Evolutionary conservation across 352 stramenopile genomes (phyloP).

Genomic region (Phytophthora cactorum): DNA sequence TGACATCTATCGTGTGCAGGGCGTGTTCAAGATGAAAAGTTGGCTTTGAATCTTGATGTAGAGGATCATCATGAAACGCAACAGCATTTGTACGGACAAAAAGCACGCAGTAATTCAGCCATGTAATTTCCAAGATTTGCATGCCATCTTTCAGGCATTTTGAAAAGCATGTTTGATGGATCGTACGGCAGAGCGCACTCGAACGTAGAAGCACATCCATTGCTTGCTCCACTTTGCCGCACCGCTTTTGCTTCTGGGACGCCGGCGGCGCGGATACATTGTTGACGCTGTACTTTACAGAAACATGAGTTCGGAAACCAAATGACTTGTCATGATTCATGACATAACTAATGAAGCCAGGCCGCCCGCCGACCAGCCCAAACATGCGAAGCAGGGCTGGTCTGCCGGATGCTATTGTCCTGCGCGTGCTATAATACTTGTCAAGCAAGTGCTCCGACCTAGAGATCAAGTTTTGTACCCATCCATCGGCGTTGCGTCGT

Average conservation of each 20-base stretch:
- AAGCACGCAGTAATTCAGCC: conserved; percentile 20
- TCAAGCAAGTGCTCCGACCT: not conserved
- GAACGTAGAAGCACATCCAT: conserved; percentile 6
- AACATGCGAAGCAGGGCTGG: conserved; percentile 9
- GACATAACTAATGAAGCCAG: not conserved
- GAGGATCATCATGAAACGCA: conserved; percentile 21
- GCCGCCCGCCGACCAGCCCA: conserved; percentile 18
- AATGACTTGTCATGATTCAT: conserved; percentile 4
- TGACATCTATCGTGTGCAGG: not conserved
- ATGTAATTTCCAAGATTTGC: conserved; percentile 17
- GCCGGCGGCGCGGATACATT: conserved; percentile 1
- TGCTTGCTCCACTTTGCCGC: conserved; percentile 4
- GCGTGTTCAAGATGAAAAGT: conserved; percentile 8
- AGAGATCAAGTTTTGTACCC: conserved; percentile 14
- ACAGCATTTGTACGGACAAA: conserved; percentile 6
- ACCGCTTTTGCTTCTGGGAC: conserved; percentile 11
- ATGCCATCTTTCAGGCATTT: not conserved
- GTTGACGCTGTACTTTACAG: conserved; percentile 6
- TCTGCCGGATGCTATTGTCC: not conserved
- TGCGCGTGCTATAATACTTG: too few species aligned
- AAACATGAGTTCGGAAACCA: not conserved
- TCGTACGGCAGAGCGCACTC: too few species aligned
- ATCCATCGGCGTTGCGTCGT: conserved; percentile 21
- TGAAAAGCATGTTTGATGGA: not conserved
- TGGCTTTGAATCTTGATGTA: conserved; percentile 15